Evolutionary conservation across 148 eudicot genomes (phyloP).

Genomic region (Fallopia convolvulus): DNA sequence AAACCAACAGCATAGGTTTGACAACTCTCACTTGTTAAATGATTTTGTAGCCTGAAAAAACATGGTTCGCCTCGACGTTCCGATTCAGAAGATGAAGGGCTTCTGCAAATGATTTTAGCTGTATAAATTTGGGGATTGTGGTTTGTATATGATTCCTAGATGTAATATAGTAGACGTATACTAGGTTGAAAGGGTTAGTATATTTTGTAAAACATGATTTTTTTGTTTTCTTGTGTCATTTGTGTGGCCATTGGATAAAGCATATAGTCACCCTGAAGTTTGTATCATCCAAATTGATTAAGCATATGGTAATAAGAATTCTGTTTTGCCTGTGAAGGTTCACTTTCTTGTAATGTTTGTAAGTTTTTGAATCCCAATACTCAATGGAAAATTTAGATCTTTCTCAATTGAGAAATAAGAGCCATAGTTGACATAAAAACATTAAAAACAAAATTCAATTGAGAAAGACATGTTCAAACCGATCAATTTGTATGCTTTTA

Average conservation of each 20-base stretch:
- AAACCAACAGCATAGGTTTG: conserved; percentile 46
- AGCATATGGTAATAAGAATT: conserved; percentile 1
- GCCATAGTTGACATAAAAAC: no score
- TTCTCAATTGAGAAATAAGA: no score
- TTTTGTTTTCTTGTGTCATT: conserved; percentile 23
- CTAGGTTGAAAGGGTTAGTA: conserved; percentile 24
- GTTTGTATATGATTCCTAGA: conserved; percentile 28
- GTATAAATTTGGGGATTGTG: conserved; percentile 12
- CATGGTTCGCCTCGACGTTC: background rate
- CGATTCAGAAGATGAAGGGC: background rate
- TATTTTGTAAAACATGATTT: conserved; percentile 36
- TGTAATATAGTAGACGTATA: conserved; percentile 28
- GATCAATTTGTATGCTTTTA: no score
- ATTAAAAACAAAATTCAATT: no score
- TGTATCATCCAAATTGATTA: background rate
- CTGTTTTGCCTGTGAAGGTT: background rate
- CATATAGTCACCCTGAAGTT: background rate
- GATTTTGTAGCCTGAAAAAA: conserved; percentile 46
- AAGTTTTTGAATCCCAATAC: background rate
- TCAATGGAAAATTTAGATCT: no score
- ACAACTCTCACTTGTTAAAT: conserved; percentile 39
- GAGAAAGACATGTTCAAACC: no score
- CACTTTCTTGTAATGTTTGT: background rate
- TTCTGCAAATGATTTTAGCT: background rate
- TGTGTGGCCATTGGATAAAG: conserved; percentile 26